Evolutionary conservation across 1,284 basidiomycete genomes (phyloP), one percentile per base, ranked within the genome.

Genomic region (Ganoderma sinense): DNA sequence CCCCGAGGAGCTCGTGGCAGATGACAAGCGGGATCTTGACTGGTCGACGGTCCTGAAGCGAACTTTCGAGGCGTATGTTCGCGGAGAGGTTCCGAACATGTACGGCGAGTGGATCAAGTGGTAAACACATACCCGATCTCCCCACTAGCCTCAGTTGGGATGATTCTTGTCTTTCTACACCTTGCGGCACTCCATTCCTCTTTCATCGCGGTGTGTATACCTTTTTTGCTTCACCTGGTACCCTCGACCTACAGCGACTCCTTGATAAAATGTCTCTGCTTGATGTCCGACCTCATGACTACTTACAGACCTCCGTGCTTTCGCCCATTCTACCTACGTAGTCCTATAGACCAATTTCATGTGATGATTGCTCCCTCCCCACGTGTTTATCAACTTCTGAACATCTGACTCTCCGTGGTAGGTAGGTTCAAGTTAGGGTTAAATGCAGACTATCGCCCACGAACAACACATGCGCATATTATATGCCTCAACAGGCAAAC

Each of bases 11-110:
- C 75, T 77, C 58, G 81, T 87, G 3, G 78, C 76, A 81, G 77
- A 82, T 61, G 86, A 92, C 78, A 88, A 90, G 78, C 85, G 91
- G 64, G 97, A 98, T 80, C 84, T 97, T 73, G 90, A 93, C 77
- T 98, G 96, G 96, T 88, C 93, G 31, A 92, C 95, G 18, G 94
- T 97, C 45, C 79, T 97, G 72, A 98, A 98, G 84, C 86, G 96
- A 78, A 96, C 94, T 64, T 97, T 97, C 78, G 96, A 98, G 83
- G 87, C 90, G 36, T 97, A 94, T 81, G 78, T 97, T 69, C 88
- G 96, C 58, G 94, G 92, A 29, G 96, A 97, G 82, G 83, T 86
- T 71, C 95, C 96, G 14, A 97, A 96, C 80, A 94, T 96, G 92
- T 97, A 97, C 77, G 95, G 95, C 65, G 95, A 97, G 81, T 95